Evolutionary conservation across 352 stramenopile genomes (phyloP).

Genomic region (Pythium phragmiticola): DNA sequence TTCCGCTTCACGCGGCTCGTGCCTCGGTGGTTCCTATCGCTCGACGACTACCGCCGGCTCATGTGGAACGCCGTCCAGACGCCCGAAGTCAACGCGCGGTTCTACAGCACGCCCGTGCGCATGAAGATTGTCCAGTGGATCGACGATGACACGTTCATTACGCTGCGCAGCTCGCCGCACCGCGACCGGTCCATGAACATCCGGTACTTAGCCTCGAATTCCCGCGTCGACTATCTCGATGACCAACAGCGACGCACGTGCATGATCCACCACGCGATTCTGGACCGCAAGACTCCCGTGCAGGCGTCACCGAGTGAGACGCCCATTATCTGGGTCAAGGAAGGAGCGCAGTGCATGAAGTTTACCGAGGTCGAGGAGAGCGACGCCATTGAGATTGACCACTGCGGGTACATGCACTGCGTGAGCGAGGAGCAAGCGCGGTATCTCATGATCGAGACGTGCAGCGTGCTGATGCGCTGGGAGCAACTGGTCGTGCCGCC

Average conservation of each 20-base stretch:
- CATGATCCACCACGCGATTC: constrained; percentile 21
- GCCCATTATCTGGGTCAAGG: constrained; percentile 28
- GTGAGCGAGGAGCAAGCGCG: constrained; percentile 47
- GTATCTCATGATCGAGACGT: constrained; percentile 51
- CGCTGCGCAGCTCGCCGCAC: constrained; percentile 24
- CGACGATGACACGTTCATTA: constrained; percentile 24
- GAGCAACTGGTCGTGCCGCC: constrained; percentile 55
- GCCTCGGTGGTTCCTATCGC: constrained; percentile 15
- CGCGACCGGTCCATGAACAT: constrained; percentile 13
- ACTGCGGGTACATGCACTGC: constrained; percentile 29
- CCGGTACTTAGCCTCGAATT: constrained; percentile 26
- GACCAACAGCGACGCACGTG: constrained; percentile 13
- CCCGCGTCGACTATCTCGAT: constrained; percentile 21
- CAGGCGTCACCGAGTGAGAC: background rate
- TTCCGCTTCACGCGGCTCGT: constrained; percentile 28
- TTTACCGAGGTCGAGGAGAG: constrained; percentile 26
- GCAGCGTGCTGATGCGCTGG: constrained; percentile 56
- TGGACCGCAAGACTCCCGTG: constrained; percentile 13
- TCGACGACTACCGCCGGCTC: constrained; percentile 16
- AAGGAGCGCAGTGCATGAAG: constrained; percentile 23
- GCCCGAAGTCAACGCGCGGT: constrained; percentile 18
- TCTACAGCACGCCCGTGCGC: constrained; percentile 24
- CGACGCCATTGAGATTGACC: constrained; percentile 28
- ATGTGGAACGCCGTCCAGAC: constrained; percentile 22
- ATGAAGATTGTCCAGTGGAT: constrained; percentile 25